These are phyloP conservation scores for Cryphonectria radicalis DNA, from an alignment of 2,329 filamentous ascomycete genomes.

Conservation along the genomic window DNA sequence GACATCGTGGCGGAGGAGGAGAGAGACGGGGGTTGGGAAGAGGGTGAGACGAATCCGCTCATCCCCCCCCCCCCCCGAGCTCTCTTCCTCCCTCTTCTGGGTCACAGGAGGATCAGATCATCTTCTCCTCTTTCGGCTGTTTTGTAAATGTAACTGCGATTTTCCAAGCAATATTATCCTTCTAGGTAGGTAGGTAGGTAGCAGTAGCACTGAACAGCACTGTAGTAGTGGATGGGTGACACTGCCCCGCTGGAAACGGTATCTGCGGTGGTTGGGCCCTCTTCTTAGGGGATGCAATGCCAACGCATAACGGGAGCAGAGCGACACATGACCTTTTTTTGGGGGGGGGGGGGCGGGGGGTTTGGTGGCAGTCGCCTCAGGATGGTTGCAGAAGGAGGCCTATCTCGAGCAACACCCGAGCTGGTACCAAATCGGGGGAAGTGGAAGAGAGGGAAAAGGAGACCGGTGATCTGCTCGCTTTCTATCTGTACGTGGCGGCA, in stretches of 20 bases:
- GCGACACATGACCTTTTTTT: constrained; percentile 22
- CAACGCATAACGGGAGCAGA: constrained; percentile 18
- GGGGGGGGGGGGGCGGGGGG: no score
- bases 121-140: constrained; percentile 21
- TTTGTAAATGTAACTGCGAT: neutral
- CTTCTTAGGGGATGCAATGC: neutral
- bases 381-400: neutral
- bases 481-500: neutral
- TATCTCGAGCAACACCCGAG: neutral
- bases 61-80: neutral
- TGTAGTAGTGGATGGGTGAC: constrained; percentile 8
- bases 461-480: constrained; percentile 14
- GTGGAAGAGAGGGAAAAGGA: no score
- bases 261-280: constrained; percentile 1
- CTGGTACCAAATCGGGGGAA: neutral
- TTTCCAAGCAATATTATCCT: neutral
- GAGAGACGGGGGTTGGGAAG: neutral
- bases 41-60: neutral
- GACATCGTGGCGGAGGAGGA: neutral
- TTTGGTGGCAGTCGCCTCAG: neutral
- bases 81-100: neutral
- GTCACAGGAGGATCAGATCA: constrained; percentile 21
- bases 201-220: neutral
- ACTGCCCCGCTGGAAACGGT: constrained; percentile 10
- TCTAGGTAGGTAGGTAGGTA: constrained; percentile 9